These are phyloP conservation scores for Periconia digitata DNA, from an alignment of 2,329 filamentous ascomycete species.

Conservation along the genomic window DNA sequence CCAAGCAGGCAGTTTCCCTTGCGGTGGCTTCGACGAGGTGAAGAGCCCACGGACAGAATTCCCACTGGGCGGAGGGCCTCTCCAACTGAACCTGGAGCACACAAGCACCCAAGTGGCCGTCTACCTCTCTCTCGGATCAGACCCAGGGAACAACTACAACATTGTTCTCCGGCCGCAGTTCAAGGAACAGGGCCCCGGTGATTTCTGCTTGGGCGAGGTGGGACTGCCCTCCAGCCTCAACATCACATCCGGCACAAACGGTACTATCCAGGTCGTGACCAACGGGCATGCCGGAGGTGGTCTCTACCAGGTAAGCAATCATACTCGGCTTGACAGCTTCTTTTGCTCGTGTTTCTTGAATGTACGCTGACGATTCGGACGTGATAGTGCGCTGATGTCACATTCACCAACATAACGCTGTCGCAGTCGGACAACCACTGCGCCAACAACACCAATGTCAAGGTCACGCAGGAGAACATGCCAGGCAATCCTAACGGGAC, in stretches of 20 bases:
- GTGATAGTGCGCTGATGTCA: conserved; percentile 70
- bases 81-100: conserved; percentile 57
- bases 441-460: conserved; percentile 60
- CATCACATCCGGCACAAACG: conserved; percentile 62
- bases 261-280: conserved; percentile 70
- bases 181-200: conserved; percentile 62
- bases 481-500: conserved; percentile 52
- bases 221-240: conserved; percentile 54
- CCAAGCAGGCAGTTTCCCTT: conserved; percentile 50
- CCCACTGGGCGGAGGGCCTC: conserved; percentile 53
- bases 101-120: conserved; percentile 55
- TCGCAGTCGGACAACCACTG: conserved; percentile 55
- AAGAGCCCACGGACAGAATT: conserved; percentile 51
- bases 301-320: conserved; percentile 66
- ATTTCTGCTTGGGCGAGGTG: conserved; percentile 67
- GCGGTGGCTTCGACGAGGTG: conserved; percentile 53
- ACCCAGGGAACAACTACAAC: conserved; percentile 66
- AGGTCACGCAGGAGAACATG: conserved; percentile 44
- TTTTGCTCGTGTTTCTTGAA: not conserved
- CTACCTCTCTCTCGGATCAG: conserved; percentile 55
- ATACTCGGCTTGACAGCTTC: no score
- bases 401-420: conserved; percentile 59
- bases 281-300: conserved; percentile 60
- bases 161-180: conserved; percentile 64
- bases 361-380: conserved; percentile 5